Percentiles rank a stretch among this genome's conserved stretches.
phyloP scores from a whole-genome alignment of 306 rosid genomes.

The Mucuna pruriens region DNA sequence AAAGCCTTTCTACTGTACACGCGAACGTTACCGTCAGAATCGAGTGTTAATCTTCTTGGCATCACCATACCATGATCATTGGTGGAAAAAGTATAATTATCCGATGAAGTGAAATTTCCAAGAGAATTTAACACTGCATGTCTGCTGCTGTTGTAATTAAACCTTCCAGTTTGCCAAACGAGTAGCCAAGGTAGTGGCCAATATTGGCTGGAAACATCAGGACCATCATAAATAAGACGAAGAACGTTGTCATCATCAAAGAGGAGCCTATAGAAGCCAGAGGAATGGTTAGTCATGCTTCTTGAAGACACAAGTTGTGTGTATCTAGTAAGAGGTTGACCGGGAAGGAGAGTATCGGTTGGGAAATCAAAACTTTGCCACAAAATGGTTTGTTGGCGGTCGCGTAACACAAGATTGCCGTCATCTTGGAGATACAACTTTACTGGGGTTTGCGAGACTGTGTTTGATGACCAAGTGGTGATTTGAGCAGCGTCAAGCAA shows the following conservation, averaged over 20 bases:
- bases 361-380: conserved; percentile 58
- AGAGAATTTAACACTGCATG: conserved; percentile 11
- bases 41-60: conserved; percentile 30
- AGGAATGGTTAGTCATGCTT: conserved; percentile 29
- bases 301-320: conserved; percentile 45
- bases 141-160: conserved; percentile 17
- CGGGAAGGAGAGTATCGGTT: conserved; percentile 52
- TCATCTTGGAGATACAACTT: conserved; percentile 33
- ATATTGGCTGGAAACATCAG: conserved; percentile 25
- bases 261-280: conserved; percentile 41
- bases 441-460: not conserved
- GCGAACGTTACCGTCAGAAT: conserved; percentile 33
- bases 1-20: conserved; percentile 30
- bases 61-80: conserved; percentile 25
- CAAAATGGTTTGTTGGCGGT: conserved; percentile 1
- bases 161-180: conserved; percentile 7
- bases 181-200: conserved; percentile 35
- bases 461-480: conserved; percentile 41
- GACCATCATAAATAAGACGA: conserved; percentile 29
- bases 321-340: conserved; percentile 39
- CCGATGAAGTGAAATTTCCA: conserved; percentile 28
- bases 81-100: not conserved
- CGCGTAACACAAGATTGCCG: conserved; percentile 49
- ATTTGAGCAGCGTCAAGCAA: conserved; percentile 35
- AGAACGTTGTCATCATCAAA: conserved; percentile 34